Percentiles rank a stretch among this genome's conserved stretches.
Conservation (phyloP, 2,329 filamentous ascomycete genomes). For the Neonectria faginata region DNA sequence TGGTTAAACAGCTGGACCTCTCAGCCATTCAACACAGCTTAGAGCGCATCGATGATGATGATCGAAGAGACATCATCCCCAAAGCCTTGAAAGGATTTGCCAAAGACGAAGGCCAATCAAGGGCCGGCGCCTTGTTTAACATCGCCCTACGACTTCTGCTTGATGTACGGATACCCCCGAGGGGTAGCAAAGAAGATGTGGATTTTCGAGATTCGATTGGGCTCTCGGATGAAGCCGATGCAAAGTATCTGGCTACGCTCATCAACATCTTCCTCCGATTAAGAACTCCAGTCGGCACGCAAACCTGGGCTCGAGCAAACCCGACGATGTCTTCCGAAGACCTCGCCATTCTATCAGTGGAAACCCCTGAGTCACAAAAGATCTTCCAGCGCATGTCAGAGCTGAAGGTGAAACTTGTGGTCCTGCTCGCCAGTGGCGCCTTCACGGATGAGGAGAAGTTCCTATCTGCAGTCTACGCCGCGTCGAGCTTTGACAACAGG, state of each 20-base stretch:
- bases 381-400: slow-evolving; percentile 53
- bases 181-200: slow-evolving; percentile 83
- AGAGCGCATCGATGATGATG: slow-evolving; percentile 61
- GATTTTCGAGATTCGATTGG: slow-evolving; percentile 74
- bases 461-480: slow-evolving; percentile 84
- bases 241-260: slow-evolving; percentile 78
- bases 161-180: slow-evolving; percentile 76
- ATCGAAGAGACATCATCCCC: slow-evolving; percentile 80
- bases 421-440: slow-evolving; percentile 83
- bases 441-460: slow-evolving; percentile 88
- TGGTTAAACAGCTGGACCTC: slow-evolving; percentile 90
- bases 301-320: slow-evolving; percentile 49
- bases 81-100: slow-evolving; percentile 52
- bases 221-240: slow-evolving; percentile 75
- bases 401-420: slow-evolving; percentile 69
- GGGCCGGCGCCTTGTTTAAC: slow-evolving; percentile 77
- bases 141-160: slow-evolving; percentile 82
- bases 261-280: slow-evolving; percentile 78
- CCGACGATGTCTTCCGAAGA: slow-evolving; percentile 49
- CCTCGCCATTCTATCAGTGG: slow-evolving; percentile 47
- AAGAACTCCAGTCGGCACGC: slow-evolving; percentile 47
- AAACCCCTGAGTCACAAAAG: slow-evolving; percentile 73
- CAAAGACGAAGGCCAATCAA: slow-evolving; percentile 47
- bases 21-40: slow-evolving; percentile 88
- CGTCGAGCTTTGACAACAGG: slow-evolving; percentile 83